Percentiles rank a stretch among this genome's conserved stretches.
Evolutionary conservation across 352 stramenopile genomes (phyloP).

Genomic region (Blastocystis sp.): DNA sequence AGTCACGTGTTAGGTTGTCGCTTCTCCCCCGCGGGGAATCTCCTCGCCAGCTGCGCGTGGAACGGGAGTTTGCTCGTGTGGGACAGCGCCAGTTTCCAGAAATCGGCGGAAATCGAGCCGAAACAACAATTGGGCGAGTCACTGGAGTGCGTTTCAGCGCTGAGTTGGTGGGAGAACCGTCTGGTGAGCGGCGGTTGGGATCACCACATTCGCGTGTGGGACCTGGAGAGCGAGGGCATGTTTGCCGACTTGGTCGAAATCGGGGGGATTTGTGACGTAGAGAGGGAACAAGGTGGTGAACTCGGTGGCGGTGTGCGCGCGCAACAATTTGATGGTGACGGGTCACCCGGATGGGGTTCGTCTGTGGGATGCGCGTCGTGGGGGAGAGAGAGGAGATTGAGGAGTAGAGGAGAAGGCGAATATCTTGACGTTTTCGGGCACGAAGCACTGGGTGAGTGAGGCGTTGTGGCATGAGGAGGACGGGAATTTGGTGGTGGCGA

Average conservation of each 20-base stretch:
- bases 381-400: not conserved
- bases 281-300: constrained; percentile 55
- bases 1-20: constrained; percentile 27
- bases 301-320: not conserved
- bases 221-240: constrained; percentile 51
- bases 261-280: not conserved
- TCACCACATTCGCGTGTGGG: constrained; percentile 49
- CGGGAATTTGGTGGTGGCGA: not conserved
- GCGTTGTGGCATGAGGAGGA: not conserved
- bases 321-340: not conserved
- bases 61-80: constrained; percentile 44
- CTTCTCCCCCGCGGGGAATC: not conserved
- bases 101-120: not conserved
- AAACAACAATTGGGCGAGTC: constrained; percentile 1
- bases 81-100: not conserved
- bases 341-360: constrained; percentile 42
- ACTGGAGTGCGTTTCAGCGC: not conserved
- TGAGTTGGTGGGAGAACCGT: not conserved
- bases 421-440: not conserved
- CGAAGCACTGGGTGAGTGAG: not conserved
- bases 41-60: constrained; percentile 2
- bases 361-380: constrained; percentile 40
- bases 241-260: not conserved
- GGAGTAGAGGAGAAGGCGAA: constrained; percentile 49
- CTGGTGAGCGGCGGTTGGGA: constrained; percentile 47